Base-by-base conservation (phyloP, 1,284 basidiomycete species). In the Exobasidium cylindrosporum region DNA sequence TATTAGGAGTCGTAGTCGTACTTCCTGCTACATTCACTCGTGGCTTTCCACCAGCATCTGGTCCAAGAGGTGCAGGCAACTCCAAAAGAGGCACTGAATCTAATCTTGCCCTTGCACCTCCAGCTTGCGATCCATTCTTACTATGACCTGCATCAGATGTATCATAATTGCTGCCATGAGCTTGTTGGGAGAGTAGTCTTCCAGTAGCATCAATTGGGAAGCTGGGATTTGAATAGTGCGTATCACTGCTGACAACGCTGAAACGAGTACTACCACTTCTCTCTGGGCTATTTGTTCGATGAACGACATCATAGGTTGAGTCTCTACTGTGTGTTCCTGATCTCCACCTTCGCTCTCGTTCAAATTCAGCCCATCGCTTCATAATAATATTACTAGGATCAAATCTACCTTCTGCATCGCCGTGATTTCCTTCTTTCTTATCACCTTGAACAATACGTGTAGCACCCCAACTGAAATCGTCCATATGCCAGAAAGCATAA, bases 361-460 rank as follows among this genome's bases (percentile, higher is more conserved):
- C 96, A 81, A 96, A 98, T 82, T 98, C 96, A 54, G 88, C 91
- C 95, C 95, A 98, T 54, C 92, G 87, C 84, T 97, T 98, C 96
- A 97, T 97, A 44, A 95, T 89, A 76, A 98, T 98, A 82, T 95
- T 87, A 56, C 87, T 86, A 40, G 93, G 93, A 82, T 98, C 95
- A 76, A 98, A 98, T 78, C 90, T 89, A 80, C 95, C 96, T 63
- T 90, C 74, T 10, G 72, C 70, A 28, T 72, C 70, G 46, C 73
- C 72, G 61, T 79, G 76, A 40, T 63, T 58, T 53, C 68, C 72
- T 65, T 72, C 74, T 64, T 76, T 77, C 57, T 69, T 68, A 43
- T 79, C 77, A 55, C 77, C 77, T 54, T 78, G 73, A 53, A 79
- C 73, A n/a, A 77, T 62, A 61, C 77, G 81, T 21, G 82, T 82